Evolutionary conservation across 192 early-diverging fungal genomes (phyloP).

Genomic region (Spizellomyces sp.): DNA sequence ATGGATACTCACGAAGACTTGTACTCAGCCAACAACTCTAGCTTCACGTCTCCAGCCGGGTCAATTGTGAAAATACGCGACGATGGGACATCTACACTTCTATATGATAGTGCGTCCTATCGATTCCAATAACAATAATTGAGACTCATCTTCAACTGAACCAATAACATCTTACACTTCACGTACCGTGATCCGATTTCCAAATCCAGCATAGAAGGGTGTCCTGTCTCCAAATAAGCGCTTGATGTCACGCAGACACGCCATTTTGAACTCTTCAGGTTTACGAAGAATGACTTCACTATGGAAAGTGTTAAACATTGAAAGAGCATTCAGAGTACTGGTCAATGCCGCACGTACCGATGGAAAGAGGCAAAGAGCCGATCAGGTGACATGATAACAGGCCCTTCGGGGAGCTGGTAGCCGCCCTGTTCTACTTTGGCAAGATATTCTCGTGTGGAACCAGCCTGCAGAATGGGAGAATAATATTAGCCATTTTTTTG

Average conservation of each 20-base stretch:
- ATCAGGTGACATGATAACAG: conserved; percentile 95
- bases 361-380: conserved; percentile 90
- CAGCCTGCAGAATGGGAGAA: conserved; percentile 42
- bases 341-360: conserved; percentile 41
- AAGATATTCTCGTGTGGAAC: conserved; percentile 90
- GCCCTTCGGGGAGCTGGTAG: conserved; percentile 89
- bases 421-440: conserved; percentile 85
- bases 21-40: conserved; percentile 84
- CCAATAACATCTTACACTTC: no score
- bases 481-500: no score
- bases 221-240: conserved; percentile 77
- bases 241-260: conserved; percentile 88
- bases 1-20: conserved; percentile 67
- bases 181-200: conserved; percentile 86
- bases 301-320: neutral
- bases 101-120: conserved; percentile 90
- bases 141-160: neutral
- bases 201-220: conserved; percentile 97
- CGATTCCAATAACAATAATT: neutral
- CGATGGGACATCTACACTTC: conserved; percentile 88
- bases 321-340: conserved; percentile 2
- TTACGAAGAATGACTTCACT: conserved; percentile 92
- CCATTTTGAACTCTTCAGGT: conserved; percentile 97
- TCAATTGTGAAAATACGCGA: conserved; percentile 98
- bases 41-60: conserved; percentile 82